phyloP scores from a whole-genome alignment of 2,329 filamentous ascomycete genomes.

The Chaetoscypha palmicola region DNA sequence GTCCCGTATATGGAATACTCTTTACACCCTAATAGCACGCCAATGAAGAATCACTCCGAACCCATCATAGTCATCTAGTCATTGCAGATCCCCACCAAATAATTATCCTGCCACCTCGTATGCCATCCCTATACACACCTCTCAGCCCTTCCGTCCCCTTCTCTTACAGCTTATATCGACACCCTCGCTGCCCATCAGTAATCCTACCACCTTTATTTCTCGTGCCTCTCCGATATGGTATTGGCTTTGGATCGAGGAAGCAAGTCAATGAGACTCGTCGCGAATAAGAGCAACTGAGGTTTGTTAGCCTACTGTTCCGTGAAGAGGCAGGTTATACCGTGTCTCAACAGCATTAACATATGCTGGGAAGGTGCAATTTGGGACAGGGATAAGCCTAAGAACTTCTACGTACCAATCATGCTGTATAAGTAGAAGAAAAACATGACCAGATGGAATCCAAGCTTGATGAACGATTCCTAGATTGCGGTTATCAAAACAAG shows the following conservation, averaged over 20 bases:
- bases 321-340: too few relatives aligned
- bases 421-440: slow-evolving; percentile 99
- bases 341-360: too few relatives aligned
- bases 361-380: not conserved
- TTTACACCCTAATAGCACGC: slow-evolving; percentile 11
- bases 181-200: not conserved
- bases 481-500: too few relatives aligned
- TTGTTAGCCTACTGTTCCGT: not conserved
- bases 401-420: slow-evolving; percentile 17
- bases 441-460: slow-evolving; percentile 97
- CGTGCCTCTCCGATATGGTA: slow-evolving; percentile 20
- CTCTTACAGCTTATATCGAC: not conserved
- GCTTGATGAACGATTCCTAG: slow-evolving; percentile 97
- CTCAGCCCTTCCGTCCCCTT: slow-evolving; percentile 2
- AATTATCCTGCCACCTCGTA: slow-evolving; percentile 21
- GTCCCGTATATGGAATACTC: slow-evolving; percentile 15
- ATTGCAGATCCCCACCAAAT: slow-evolving; percentile 18
- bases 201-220: slow-evolving; percentile 10
- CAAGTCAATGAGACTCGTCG: slow-evolving; percentile 75
- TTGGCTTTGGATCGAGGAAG: slow-evolving; percentile 19
- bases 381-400: not conserved
- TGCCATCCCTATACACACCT: slow-evolving; percentile 11
- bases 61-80: slow-evolving; percentile 20
- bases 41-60: slow-evolving; percentile 21
- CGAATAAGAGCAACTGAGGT: slow-evolving; percentile 75